Conservation (phyloP, 805 yeast genomes). For the Hanseniaspora hatyaiensis region DNA sequence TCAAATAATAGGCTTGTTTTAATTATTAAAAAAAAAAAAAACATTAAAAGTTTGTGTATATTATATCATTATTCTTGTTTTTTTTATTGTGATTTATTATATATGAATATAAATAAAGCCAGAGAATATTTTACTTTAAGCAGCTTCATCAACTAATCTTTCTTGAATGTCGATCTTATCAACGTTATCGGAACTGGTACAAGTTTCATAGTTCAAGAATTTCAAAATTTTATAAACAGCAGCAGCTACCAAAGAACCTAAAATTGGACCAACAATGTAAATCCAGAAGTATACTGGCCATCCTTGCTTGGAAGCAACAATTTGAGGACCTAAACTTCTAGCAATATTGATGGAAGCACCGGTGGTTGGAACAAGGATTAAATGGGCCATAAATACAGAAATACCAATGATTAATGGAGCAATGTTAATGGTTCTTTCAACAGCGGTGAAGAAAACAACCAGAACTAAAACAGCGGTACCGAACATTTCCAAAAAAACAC, state of each 20-base stretch:
- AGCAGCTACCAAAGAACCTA: conserved; percentile 58
- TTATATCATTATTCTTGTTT: no score
- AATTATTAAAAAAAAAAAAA: neutral
- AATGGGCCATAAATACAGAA: conserved; percentile 68
- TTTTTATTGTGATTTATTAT: neutral
- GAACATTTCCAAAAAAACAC: conserved; percentile 70
- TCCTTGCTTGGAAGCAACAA: conserved; percentile 42
- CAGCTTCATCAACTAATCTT: conserved; percentile 3
- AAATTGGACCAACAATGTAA: conserved; percentile 79
- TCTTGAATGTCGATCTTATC: conserved; percentile 5
- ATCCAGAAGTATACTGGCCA: conserved; percentile 86
- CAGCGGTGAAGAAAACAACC: conserved; percentile 72
- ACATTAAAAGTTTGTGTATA: no score
- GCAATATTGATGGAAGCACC: conserved; percentile 93
- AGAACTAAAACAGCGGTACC: conserved; percentile 62
- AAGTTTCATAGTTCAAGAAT: conserved; percentile 53
- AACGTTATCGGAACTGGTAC: conserved; percentile 4
- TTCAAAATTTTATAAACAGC: conserved; percentile 57
- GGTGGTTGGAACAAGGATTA: conserved; percentile 68
- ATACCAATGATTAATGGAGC: conserved; percentile 80
- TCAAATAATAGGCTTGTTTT: neutral
- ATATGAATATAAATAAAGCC: neutral
- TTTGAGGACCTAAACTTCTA: conserved; percentile 72
- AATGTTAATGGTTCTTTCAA: conserved; percentile 62
- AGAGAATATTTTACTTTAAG: conserved; percentile 17